phyloP scores from a whole-genome alignment of 139 green algal species.

The Trebouxia sp. region DNA sequence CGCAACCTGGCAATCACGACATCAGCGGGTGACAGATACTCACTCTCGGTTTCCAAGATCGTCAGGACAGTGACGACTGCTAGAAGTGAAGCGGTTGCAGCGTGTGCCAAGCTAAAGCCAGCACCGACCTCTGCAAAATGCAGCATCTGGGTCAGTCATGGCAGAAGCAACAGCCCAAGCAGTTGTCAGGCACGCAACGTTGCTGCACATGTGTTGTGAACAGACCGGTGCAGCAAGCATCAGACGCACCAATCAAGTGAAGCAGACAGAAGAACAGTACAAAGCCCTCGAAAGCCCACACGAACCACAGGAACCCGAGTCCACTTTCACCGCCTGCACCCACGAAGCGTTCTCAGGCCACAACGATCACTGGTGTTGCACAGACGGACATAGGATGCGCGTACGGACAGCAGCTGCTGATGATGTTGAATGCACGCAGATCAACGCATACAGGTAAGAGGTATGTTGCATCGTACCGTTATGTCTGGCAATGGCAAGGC shows the following conservation, averaged over 20 bases:
- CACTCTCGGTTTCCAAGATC: not conserved
- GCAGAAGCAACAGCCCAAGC: too few relatives aligned
- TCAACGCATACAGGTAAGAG: too few relatives aligned
- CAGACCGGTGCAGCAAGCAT: too few relatives aligned
- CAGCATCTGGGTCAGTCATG: not conserved
- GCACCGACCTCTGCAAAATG: not conserved
- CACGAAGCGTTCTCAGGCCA: not conserved
- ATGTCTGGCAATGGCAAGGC: not conserved
- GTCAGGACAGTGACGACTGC: not conserved
- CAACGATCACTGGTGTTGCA: too few relatives aligned
- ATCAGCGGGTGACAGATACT: too few relatives aligned
- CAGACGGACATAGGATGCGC: too few relatives aligned
- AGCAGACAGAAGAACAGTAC: conserved; percentile 8
- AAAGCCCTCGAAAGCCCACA: conserved; percentile 10
- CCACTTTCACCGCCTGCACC: not conserved
- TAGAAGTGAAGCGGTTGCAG: not conserved
- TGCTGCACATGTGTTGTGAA: too few relatives aligned
- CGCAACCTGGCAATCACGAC: too few relatives aligned
- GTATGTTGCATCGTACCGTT: too few relatives aligned
- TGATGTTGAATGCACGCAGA: too few relatives aligned
- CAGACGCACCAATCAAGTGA: not conserved
- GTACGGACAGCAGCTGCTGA: too few relatives aligned
- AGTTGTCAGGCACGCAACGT: too few relatives aligned
- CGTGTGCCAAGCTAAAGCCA: not conserved
- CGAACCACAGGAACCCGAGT: not conserved